These are phyloP conservation scores for Russula brevipes DNA, from an alignment of 768 basidiomycete species.

Conservation along the genomic window DNA sequence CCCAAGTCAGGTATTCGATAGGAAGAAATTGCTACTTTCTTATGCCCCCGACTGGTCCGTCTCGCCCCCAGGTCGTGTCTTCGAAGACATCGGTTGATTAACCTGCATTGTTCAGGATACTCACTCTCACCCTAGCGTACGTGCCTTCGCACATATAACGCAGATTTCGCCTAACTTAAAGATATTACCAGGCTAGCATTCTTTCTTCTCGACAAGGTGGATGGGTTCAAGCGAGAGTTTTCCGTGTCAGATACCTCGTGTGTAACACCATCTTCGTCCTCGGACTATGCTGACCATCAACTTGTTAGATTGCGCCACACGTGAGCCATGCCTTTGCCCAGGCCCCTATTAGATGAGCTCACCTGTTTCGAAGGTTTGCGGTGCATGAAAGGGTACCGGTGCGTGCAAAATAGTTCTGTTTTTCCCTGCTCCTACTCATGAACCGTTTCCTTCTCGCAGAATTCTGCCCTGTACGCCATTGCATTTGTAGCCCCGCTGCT, in stretches of 20 bases:
- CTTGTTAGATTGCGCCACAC: slow-evolving; percentile 34
- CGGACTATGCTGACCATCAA: slow-evolving; percentile 22
- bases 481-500: slow-evolving; percentile 61
- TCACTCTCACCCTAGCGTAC: slow-evolving; percentile 64
- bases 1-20: neutral
- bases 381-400: slow-evolving; percentile 77
- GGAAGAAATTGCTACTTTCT: slow-evolving; percentile 44
- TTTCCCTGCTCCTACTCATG: neutral
- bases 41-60: slow-evolving; percentile 76
- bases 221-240: slow-evolving; percentile 73
- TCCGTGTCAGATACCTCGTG: slow-evolving; percentile 74
- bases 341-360: neutral
- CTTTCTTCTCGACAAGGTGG: slow-evolving; percentile 56
- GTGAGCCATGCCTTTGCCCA: slow-evolving; percentile 30
- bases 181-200: slow-evolving; percentile 42
- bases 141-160: slow-evolving; percentile 28
- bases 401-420: slow-evolving; percentile 25
- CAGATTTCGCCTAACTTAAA: slow-evolving; percentile 28
- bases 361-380: slow-evolving; percentile 46
- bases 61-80: neutral
- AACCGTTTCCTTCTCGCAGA: slow-evolving; percentile 22
- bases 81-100: neutral
- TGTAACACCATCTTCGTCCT: slow-evolving; percentile 29
- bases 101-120: slow-evolving; percentile 42
- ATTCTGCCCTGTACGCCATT: slow-evolving; percentile 32